phyloP scores from a whole-genome alignment of 2,329 filamentous ascomycete species.

The Gnomoniopsis sp. region DNA sequence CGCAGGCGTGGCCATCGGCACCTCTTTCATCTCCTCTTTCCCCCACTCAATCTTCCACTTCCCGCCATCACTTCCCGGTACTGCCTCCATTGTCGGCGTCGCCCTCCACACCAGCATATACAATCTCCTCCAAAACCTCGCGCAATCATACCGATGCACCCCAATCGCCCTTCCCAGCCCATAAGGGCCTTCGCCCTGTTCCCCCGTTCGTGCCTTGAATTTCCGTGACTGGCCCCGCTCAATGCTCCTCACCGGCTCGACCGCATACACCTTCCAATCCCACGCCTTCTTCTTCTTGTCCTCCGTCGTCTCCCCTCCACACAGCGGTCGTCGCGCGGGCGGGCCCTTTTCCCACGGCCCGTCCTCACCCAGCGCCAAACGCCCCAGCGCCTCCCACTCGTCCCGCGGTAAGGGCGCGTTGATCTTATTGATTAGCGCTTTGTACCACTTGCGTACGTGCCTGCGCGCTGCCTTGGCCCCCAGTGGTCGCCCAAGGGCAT shows the following conservation, averaged over 20 bases:
- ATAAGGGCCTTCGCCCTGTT: constrained; percentile 32
- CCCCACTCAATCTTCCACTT: constrained; percentile 46
- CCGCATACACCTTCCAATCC: constrained; percentile 43
- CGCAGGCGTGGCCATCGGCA: constrained; percentile 28
- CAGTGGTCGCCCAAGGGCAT: constrained; percentile 48
- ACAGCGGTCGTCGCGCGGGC: constrained; percentile 23
- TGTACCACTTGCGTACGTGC: constrained; percentile 48
- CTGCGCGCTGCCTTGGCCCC: constrained; percentile 35
- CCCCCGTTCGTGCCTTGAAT: constrained; percentile 34
- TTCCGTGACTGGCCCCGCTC: constrained; percentile 35
- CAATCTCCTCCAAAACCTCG: constrained; percentile 44
- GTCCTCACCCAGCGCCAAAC: constrained; percentile 40
- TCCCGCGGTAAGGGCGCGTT: constrained; percentile 50
- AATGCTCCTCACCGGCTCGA: constrained; percentile 33
- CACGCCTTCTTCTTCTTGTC: constrained; percentile 22
- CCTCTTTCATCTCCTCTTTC: constrained; percentile 18
- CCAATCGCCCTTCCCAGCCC: constrained; percentile 30
- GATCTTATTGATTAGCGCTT: constrained; percentile 38
- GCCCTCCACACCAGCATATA: constrained; percentile 44
- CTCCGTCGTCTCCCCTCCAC: not conserved
- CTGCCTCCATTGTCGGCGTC: constrained; percentile 38
- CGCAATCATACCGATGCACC: constrained; percentile 29
- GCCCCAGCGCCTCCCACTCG: constrained; percentile 55
- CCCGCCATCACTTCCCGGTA: constrained; percentile 15
- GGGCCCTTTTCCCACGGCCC: constrained; percentile 35